A percentile compares a stretch with the other conserved stretches of the same genome.
phyloP scores from a whole-genome alignment of 768 basidiomycete genomes.

The Amanita pseudoporphyria region DNA sequence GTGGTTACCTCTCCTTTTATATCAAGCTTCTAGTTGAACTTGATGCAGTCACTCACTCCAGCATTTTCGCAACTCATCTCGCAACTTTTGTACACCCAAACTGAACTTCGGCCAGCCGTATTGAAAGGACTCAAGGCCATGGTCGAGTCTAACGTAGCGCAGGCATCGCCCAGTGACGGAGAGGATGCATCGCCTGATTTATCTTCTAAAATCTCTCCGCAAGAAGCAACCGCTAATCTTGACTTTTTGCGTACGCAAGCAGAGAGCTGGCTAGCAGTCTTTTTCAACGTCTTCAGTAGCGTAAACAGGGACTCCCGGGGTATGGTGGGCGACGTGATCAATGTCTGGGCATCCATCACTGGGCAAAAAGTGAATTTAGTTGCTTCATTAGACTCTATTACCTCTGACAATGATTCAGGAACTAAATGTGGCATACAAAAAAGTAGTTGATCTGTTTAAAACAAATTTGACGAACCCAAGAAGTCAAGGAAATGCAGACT shows the following conservation, averaged over 20 bases:
- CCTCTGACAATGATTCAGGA: conserved; percentile 32
- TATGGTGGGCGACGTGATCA: conserved; percentile 82
- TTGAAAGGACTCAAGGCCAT: conserved; percentile 73
- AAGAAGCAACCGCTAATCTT: conserved; percentile 58
- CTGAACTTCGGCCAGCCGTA: conserved; percentile 72
- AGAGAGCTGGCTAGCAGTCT: conserved; percentile 89
- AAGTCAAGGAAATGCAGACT: conserved; percentile 23
- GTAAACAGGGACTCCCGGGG: conserved; percentile 66
- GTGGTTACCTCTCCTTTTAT: conserved; percentile 22
- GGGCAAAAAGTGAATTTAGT: conserved; percentile 44
- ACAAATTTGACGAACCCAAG: conserved; percentile 44
- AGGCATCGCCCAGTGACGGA: conserved; percentile 28
- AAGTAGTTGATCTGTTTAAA: conserved; percentile 64
- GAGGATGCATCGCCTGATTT: conserved; percentile 25
- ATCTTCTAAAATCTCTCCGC: conserved; percentile 23
- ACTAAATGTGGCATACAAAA: conserved; percentile 70
- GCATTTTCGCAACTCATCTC: conserved; percentile 86
- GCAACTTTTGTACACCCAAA: conserved; percentile 86
- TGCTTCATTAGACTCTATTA: neutral
- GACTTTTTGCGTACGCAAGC: conserved; percentile 65
- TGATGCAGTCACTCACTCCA: conserved; percentile 54
- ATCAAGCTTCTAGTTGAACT: conserved; percentile 2
- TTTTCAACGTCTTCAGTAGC: conserved; percentile 94
- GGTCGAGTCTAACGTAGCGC: conserved; percentile 67
- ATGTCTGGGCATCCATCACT: conserved; percentile 77